Conservation (phyloP, 164 flowering plant genomes). For the Vitis riparia region DNA sequence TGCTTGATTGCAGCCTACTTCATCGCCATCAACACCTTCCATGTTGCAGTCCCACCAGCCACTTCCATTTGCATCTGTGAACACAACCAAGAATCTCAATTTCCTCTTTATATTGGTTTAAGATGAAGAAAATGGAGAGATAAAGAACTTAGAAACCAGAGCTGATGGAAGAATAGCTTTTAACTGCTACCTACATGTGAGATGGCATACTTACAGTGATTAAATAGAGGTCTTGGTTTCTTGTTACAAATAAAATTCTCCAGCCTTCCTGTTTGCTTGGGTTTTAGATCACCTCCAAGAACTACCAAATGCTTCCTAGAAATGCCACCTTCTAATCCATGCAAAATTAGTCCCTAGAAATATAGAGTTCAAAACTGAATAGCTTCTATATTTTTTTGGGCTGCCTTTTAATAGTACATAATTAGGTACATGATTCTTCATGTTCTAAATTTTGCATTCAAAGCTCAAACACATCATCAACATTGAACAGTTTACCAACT, state of each 20-base stretch:
- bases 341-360: not conserved
- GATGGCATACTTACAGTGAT: conserved; percentile 63
- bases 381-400: too few species aligned
- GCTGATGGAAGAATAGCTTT: not conserved
- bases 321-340: conserved; percentile 22
- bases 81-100: not conserved
- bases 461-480: not conserved
- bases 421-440: not conserved
- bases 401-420: too few species aligned
- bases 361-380: not conserved
- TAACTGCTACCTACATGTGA: too few species aligned
- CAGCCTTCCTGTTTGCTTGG: conserved; percentile 23
- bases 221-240: conserved; percentile 44
- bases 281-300: conserved; percentile 71
- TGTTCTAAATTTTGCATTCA: not conserved
- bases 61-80: conserved; percentile 82
- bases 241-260: conserved; percentile 17
- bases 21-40: conserved; percentile 87
- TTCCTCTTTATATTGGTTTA: not conserved
- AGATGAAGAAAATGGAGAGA: not conserved
- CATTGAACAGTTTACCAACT: not conserved
- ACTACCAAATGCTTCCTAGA: conserved; percentile 39
- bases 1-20: conserved; percentile 63
- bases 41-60: conserved; percentile 89
- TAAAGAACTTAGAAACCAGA: not conserved